Conservation (phyloP, 2,329 filamentous ascomycete genomes). For the Penicillium sp. region DNA sequence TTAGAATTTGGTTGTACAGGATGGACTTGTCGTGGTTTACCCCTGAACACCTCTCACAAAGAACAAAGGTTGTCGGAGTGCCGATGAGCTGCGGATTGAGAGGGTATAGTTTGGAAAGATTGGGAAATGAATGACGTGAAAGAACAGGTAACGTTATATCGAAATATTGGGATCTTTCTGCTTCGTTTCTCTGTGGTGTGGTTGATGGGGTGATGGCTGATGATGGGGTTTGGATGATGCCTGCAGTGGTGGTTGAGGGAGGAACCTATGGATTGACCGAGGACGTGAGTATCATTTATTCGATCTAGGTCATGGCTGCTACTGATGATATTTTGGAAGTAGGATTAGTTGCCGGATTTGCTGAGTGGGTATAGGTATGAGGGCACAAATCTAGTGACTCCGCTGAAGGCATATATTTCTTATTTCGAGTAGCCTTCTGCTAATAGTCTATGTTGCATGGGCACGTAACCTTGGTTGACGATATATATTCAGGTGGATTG, state of each 20-base stretch:
- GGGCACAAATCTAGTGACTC: too few relatives aligned
- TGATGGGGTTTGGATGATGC: neutral
- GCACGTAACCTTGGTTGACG: too few relatives aligned
- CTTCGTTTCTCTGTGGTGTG: neutral
- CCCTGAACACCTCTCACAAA: conserved; percentile 8
- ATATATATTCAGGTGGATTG: too few relatives aligned
- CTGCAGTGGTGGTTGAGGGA: neutral
- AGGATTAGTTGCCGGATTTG: too few relatives aligned
- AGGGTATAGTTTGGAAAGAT: neutral
- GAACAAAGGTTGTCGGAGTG: neutral
- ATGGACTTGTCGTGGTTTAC: neutral
- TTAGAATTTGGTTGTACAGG: neutral
- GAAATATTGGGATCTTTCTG: neutral
- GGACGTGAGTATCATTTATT: too few relatives aligned
- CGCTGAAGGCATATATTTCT: too few relatives aligned
- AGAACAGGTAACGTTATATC: neutral
- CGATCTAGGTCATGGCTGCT: too few relatives aligned
- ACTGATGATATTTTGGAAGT: too few relatives aligned
- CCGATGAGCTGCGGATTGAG: neutral
- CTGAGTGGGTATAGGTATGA: too few relatives aligned
- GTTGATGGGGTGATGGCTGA: conserved; percentile 1
- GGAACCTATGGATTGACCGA: neutral
- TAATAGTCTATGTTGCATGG: too few relatives aligned
- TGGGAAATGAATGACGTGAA: neutral
- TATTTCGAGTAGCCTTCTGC: too few relatives aligned